Base-by-base conservation (phyloP, 2,329 filamentous ascomycete genomes). In the Trichoderma sp. region DNA sequence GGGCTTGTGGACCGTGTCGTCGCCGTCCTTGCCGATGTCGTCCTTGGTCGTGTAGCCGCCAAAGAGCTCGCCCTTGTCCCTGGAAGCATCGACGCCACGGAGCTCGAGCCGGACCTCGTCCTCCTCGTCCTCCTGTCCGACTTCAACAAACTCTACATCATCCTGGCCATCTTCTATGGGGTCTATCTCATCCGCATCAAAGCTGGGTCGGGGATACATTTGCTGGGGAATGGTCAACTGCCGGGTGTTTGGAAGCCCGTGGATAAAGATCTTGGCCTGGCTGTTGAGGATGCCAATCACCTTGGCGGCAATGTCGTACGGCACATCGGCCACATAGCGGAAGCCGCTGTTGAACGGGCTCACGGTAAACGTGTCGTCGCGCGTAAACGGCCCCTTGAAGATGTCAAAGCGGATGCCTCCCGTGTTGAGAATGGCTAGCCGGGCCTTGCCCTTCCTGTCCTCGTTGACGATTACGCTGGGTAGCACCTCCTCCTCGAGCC, bases 331-430 rank as follows among this genome's bases (percentile, higher is more conserved):
- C 59, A 97, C 82, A 70, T 88, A 92, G 28, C 84, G 82, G 75
- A 97, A 90, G 1, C 85, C 86, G 76, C 90, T 96, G 2, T 86
- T 87, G 74, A 99, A 99, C 0, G 95, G 95, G 9, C 91, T 96
- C 30, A 98, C 84, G 45, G 94, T 89, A 74, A 88, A 98, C 0
- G 90, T 92, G 4, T 89, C 90, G 74, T 99, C 95, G 45, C 88
- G 87, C 0, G 95, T 98, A 73, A 98, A 98, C 0, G 89, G 82
- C 0, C 95, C 95, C 75, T 94, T 88, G 82, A 97, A 96, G 67
- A 99, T 91, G 75, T 99, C 95, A 76, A 98, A 99, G 51, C 95
- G 90, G 69, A 99, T 88, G 3, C 91, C 91, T 28, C 95, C 95
- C 0, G 92, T 97, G 77, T 99, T 99, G 64, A 91, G 82, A 58